phyloP scores from a whole-genome alignment of 164 flowering plant species.

The Tinospora cordifolia region DNA sequence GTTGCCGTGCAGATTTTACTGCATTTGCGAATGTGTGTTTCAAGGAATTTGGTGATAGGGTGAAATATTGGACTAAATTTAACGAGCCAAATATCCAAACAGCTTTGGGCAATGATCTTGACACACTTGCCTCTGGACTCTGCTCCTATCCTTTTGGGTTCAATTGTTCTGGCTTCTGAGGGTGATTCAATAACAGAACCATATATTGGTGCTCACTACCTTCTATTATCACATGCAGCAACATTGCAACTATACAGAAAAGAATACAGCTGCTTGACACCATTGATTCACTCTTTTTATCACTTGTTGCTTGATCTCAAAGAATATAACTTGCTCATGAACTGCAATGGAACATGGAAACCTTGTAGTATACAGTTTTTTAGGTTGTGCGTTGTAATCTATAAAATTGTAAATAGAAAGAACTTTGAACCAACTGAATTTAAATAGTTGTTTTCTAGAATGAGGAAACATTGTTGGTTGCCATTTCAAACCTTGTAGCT shows the following conservation, averaged over 20 bases:
- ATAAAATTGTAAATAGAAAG: no score
- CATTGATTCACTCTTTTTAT: neutral
- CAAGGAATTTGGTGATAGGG: slow-evolving; percentile 20
- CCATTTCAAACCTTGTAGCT: no score
- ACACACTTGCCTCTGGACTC: slow-evolving; percentile 10
- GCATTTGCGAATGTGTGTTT: slow-evolving; percentile 14
- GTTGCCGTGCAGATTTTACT: slow-evolving; percentile 16
- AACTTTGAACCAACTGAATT: no score
- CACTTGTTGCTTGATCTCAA: neutral
- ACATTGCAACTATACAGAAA: slow-evolving; percentile 5
- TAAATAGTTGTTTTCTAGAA: no score
- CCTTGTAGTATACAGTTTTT: no score
- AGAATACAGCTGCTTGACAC: slow-evolving; percentile 11
- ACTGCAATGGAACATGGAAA: neutral
- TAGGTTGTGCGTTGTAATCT: no score
- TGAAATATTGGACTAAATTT: slow-evolving; percentile 15
- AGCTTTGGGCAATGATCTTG: slow-evolving; percentile 1
- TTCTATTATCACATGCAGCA: slow-evolving; percentile 17
- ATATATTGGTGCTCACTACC: slow-evolving; percentile 12
- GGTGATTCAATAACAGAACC: slow-evolving; percentile 18
- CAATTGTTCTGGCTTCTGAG: slow-evolving; percentile 13
- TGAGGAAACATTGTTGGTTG: no score
- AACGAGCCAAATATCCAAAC: slow-evolving; percentile 13
- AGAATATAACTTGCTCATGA: neutral
- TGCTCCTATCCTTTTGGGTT: slow-evolving; percentile 14